Conservation (phyloP, 768 basidiomycete species). For the Kondoa subrosea region DNA sequence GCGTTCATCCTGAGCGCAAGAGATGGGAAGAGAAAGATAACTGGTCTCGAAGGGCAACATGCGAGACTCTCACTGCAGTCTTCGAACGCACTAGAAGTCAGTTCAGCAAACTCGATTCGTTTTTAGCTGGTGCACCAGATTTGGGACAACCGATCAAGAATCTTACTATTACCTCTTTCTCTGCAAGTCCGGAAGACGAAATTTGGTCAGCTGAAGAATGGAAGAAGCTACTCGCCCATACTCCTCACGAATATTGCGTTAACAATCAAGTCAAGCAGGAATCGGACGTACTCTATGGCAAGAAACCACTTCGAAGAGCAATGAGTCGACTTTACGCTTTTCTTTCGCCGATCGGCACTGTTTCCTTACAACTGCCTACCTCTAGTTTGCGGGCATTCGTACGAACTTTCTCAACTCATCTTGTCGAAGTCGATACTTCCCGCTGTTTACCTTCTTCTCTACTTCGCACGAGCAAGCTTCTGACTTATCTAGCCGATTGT, state of each 20-base stretch:
- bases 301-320: not conserved
- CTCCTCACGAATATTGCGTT: not conserved
- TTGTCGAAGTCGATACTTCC: not conserved
- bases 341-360: not conserved
- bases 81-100: not conserved
- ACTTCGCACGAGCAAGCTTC: not conserved
- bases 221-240: not conserved
- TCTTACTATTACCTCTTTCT: not conserved
- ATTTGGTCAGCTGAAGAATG: not conserved
- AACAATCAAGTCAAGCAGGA: not conserved
- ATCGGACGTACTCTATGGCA: not conserved
- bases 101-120: not conserved
- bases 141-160: not conserved
- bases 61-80: not conserved
- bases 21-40: not conserved
- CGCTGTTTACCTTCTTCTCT: not conserved
- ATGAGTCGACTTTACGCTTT: not conserved
- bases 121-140: not conserved
- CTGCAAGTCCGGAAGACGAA: not conserved
- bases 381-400: not conserved
- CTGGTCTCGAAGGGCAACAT: not conserved
- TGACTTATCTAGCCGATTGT: not conserved
- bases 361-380: not conserved
- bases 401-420: not conserved
- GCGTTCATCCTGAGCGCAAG: not conserved